phyloP scores from a whole-genome alignment of 352 stramenopile species.

The Globisporangium megalacanthum region DNA sequence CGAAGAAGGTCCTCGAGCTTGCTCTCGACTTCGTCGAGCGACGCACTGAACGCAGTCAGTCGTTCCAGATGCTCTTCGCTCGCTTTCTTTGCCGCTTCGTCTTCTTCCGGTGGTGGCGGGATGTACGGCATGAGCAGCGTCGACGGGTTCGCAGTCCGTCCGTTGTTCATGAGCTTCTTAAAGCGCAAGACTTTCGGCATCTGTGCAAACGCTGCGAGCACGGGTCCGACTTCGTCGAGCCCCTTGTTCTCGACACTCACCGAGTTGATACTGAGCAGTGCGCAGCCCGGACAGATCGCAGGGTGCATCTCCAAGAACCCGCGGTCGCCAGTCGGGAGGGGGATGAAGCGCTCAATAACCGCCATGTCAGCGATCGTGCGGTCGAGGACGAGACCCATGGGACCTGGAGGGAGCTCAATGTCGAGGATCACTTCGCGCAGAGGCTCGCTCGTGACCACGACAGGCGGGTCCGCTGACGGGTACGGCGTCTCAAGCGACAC shows the following conservation, averaged over 20 bases:
- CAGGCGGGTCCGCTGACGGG: conserved; percentile 18
- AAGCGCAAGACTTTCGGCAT: conserved; percentile 71
- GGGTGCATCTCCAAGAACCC: conserved; percentile 79
- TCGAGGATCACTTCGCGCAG: conserved; percentile 78
- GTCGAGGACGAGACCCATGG: conserved; percentile 81
- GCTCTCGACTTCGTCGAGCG: conserved; percentile 39
- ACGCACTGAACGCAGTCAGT: conserved; percentile 38
- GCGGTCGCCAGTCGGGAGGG: conserved; percentile 54
- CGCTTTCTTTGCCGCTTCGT: conserved; percentile 16
- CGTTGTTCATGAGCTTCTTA: conserved; percentile 79
- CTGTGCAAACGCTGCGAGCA: conserved; percentile 50
- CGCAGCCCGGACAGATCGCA: conserved; percentile 70
- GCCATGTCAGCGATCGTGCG: conserved; percentile 74
- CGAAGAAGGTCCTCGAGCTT: conserved; percentile 47
- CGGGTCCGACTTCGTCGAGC: conserved; percentile 62
- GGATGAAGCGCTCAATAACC: conserved; percentile 72
- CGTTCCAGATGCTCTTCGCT: conserved; percentile 34
- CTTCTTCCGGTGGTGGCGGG: conserved; percentile 43
- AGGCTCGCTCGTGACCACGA: conserved; percentile 30
- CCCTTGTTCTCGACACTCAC: conserved; percentile 70
- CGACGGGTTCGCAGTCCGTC: conserved; percentile 64
- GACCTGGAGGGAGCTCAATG: conserved; percentile 69
- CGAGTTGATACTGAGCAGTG: conserved; percentile 73
- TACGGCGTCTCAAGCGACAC: conserved; percentile 24
- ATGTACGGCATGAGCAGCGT: conserved; percentile 67